A percentile compares a stretch with the other conserved stretches of the same genome.
These are phyloP conservation scores for Dichotomocladium elegans DNA, from an alignment of 371 early-diverging fungal species.

Conservation along the genomic window DNA sequence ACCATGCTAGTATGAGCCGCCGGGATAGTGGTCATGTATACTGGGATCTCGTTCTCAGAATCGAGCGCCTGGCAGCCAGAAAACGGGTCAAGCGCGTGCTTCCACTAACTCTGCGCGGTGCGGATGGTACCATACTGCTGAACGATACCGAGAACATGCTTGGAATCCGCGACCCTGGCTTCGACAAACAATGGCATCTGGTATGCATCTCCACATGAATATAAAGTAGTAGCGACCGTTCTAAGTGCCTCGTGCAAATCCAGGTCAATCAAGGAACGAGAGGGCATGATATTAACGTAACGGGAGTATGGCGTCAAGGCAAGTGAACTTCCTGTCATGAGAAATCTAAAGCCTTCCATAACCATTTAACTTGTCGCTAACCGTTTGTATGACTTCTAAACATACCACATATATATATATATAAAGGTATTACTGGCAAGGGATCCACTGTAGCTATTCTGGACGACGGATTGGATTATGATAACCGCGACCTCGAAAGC, in stretches of 20 bases:
- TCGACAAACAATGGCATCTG: constrained; percentile 80
- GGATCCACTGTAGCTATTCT: constrained; percentile 84
- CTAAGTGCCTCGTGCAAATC: neutral
- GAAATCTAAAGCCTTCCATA: no score
- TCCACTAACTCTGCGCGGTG: neutral
- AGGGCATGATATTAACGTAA: constrained; percentile 90
- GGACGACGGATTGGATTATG: constrained; percentile 93
- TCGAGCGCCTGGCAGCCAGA: constrained; percentile 18
- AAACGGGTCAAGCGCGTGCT: constrained; percentile 16
- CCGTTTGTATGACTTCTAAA: no score
- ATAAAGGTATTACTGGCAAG: constrained; percentile 77
- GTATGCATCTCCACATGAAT: constrained; percentile 32
- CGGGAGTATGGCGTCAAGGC: constrained; percentile 88
- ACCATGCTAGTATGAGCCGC: neutral
- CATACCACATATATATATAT: no score
- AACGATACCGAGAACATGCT: constrained; percentile 19
- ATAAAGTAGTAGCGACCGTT: no score
- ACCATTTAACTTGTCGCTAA: no score
- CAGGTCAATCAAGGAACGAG: constrained; percentile 66
- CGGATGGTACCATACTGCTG: constrained; percentile 10
- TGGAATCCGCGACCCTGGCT: constrained; percentile 68
- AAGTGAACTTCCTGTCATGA: neutral
- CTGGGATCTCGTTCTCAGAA: constrained; percentile 13
- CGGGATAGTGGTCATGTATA: neutral
- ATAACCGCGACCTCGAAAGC: constrained; percentile 76